A percentile compares a stretch with the other conserved stretches of the same genome.
phyloP scores from a whole-genome alignment of 208 protist species.

The Perkinsela sp. region DNA sequence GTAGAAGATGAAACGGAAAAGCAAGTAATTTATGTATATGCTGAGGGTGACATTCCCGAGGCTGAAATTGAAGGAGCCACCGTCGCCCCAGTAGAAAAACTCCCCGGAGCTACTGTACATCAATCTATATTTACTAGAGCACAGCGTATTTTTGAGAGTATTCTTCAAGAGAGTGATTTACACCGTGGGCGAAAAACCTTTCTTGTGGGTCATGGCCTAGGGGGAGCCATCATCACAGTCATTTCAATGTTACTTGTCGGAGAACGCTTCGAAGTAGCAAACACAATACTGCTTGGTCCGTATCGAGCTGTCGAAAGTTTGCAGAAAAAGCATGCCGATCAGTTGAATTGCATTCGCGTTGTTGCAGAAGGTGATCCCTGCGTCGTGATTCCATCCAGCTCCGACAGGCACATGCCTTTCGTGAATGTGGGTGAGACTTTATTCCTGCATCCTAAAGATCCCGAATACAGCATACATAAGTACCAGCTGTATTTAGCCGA shows the following conservation, averaged over 20 bases:
- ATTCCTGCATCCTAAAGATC: not conserved
- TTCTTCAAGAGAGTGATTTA: not conserved
- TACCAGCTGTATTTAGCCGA: not conserved
- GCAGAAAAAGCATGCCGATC: not conserved
- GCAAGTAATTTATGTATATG: not conserved
- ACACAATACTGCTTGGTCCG: not conserved
- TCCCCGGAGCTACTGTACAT: not conserved
- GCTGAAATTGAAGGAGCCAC: not conserved
- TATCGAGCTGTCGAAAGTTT: not conserved
- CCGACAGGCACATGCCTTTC: not conserved
- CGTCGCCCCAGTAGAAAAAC: not conserved
- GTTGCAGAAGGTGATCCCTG: not conserved
- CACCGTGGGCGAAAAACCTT: not conserved
- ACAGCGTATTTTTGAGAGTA: not conserved
- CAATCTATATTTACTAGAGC: not conserved
- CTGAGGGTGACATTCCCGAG: not conserved
- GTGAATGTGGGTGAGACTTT: not conserved
- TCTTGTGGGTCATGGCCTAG: not conserved
- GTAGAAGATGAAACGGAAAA: not conserved
- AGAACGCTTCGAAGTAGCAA: not conserved
- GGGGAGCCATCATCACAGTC: not conserved
- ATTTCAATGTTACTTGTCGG: not conserved
- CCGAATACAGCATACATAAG: not conserved
- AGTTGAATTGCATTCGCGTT: not conserved
- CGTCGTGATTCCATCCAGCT: not conserved